phyloP scores from a whole-genome alignment of 305 asterid genomes.

The Rubia balearica region DNA sequence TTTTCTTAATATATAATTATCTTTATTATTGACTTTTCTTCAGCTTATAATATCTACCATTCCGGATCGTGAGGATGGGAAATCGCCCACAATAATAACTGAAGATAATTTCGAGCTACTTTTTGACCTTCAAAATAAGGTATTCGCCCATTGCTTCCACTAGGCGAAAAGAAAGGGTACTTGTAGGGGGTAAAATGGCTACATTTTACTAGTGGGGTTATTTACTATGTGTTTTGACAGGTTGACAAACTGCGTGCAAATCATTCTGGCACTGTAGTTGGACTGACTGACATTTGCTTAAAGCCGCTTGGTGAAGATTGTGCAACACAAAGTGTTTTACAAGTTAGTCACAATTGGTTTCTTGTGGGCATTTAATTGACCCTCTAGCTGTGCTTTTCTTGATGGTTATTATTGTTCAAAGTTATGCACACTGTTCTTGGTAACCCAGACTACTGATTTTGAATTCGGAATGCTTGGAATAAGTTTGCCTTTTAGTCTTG shows the following conservation, averaged over 20 bases:
- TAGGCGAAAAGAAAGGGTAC: not conserved
- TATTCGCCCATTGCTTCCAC: conserved; percentile 16
- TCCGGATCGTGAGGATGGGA: conserved; percentile 55
- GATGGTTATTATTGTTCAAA: not conserved
- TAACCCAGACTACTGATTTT: not conserved
- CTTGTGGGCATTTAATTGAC: not conserved
- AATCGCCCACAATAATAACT: conserved; percentile 71
- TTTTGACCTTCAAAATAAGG: conserved; percentile 90
- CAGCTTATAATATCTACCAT: conserved; percentile 91
- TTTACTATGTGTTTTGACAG: conserved; percentile 32
- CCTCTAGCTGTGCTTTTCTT: not conserved
- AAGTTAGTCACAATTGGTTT: conserved; percentile 35
- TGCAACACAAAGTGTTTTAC: conserved; percentile 95
- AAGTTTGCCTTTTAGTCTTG: not conserved
- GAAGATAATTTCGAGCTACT: conserved; percentile 80
- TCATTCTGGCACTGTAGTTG: conserved; percentile 62
- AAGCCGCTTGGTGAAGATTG: conserved; percentile 95
- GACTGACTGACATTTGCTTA: conserved; percentile 90
- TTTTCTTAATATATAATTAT: not conserved
- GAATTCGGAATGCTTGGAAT: not conserved
- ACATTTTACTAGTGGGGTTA: not conserved
- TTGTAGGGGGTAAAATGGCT: not conserved
- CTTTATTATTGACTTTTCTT: conserved; percentile 22
- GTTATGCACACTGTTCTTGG: not conserved
- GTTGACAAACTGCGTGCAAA: conserved; percentile 80